Base-by-base conservation (phyloP, 2,329 filamentous ascomycete genomes). In the Aaosphaeria arxii region DNA sequence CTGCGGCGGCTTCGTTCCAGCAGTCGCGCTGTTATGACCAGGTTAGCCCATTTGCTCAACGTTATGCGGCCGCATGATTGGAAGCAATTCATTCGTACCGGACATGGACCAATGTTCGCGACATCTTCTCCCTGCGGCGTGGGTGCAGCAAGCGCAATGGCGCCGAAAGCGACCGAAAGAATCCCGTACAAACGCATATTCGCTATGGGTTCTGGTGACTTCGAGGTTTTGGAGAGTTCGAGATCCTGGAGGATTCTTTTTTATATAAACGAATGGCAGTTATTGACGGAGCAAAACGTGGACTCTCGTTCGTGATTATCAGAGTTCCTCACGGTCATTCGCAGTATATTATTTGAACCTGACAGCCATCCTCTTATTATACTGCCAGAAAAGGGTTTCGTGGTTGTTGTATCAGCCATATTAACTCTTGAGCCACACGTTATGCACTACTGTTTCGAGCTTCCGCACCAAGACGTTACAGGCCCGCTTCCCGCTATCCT, bases 1-100 rank as follows among this genome's bases (percentile, higher is more conserved):
- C 42, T 30, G 45, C 57, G 17, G 59, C 64, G 4, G 57, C 58
- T 49, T 66, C 59, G 38, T 68, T 66, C 64, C 64, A 69, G 48
- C 66, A 69, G 31, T 64, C 55, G 45, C 51, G 52, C 66, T 68
- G 35, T 46, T 24, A 24, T 24, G 17, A 24, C 17, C 17, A 24
- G 17, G 17, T 24, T 24, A 24, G 17, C 17, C 17, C 17, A 24
- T 24, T 24, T 24, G 17, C 17, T 24, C 13, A 38, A 36, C 13
- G n/a, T 11, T 44, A 36, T 9, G 9, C 33, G 33, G 33, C 9
- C 33, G 33, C 4, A 36, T 9, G n/a, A 36, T n/a, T 36, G 33
- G n/a, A 36, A 9, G n/a, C 9, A 9, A 36, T 36, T n/a, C 33
- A 41, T 30, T 48, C 58, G 30, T 59, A 67, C 64, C 11, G 63